These are phyloP conservation scores for Xylaria sp. DNA, from an alignment of 2,329 filamentous ascomycete genomes.

Conservation along the genomic window DNA sequence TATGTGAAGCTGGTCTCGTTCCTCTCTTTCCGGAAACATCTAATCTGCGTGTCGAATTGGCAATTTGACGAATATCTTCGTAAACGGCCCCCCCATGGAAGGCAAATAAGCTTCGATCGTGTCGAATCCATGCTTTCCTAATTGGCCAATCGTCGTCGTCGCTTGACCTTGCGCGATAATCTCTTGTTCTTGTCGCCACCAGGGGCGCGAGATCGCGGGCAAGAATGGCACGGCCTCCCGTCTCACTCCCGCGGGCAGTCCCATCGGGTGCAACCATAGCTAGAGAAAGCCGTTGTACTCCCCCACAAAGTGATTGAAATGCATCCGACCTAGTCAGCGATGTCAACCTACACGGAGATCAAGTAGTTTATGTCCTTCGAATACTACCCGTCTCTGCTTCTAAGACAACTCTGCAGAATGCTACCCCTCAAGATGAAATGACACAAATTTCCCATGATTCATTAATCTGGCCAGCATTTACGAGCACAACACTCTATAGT, in stretches of 20 bases:
- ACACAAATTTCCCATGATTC: slow-evolving; percentile 9
- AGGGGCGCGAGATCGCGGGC: slow-evolving; percentile 25
- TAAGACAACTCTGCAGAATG: background rate
- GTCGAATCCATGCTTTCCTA: background rate
- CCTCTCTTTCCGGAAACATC: background rate
- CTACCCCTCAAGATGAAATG: background rate
- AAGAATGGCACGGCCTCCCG: slow-evolving; percentile 37
- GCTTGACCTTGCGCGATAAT: slow-evolving; percentile 7
- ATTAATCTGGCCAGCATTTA: background rate
- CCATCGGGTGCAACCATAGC: slow-evolving; percentile 14
- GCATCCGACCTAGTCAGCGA: background rate
- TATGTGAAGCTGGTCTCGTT: background rate
- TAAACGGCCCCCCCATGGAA: slow-evolving; percentile 12
- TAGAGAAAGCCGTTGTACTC: slow-evolving; percentile 17
- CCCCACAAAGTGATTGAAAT: slow-evolving; percentile 6
- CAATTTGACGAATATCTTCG: background rate
- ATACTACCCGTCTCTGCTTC: background rate
- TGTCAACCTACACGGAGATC: background rate
- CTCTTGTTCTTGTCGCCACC: slow-evolving; percentile 18
- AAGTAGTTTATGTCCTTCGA: background rate
- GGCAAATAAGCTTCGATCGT: slow-evolving; percentile 6
- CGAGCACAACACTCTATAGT: background rate
- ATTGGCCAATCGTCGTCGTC: slow-evolving; percentile 4
- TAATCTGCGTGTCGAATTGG: slow-evolving; percentile 13
- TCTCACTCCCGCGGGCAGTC: slow-evolving; percentile 30